Percentiles rank a stretch among this genome's conserved stretches.
phyloP scores from a whole-genome alignment of 2,329 filamentous ascomycete genomes.

The Cladosporium sp. region DNA sequence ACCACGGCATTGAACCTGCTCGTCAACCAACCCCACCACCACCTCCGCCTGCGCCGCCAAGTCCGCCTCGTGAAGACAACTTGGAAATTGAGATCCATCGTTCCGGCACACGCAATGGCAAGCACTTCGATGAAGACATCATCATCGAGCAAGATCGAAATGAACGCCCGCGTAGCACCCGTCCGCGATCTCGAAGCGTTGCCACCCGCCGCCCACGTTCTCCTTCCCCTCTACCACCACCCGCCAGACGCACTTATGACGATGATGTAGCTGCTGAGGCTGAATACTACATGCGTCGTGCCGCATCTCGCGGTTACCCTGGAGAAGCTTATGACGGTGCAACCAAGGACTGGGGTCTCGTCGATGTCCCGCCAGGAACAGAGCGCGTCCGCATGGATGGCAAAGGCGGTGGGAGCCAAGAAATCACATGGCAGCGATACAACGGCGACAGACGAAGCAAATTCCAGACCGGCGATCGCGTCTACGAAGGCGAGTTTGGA shows the following conservation, averaged over 20 bases:
- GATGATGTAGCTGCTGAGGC: constrained; percentile 52
- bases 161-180: constrained; percentile 29
- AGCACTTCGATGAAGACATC: constrained; percentile 61
- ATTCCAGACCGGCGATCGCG: constrained; percentile 65
- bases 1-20: constrained; percentile 60
- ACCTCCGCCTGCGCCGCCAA: constrained; percentile 37
- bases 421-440: constrained; percentile 75
- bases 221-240: constrained; percentile 16
- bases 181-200: constrained; percentile 32
- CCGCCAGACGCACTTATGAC: constrained; percentile 48
- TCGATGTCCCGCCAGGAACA: constrained; percentile 80
- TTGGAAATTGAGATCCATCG: constrained; percentile 56
- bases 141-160: constrained; percentile 51
- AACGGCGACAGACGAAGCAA: constrained; percentile 71
- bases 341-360: constrained; percentile 73
- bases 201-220: constrained; percentile 35
- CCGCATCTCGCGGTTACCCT: constrained; percentile 62
- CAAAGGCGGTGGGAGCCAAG: constrained; percentile 67
- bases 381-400: constrained; percentile 80
- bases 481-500: constrained; percentile 43
- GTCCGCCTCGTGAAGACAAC: constrained; percentile 51
- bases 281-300: constrained; percentile 64
- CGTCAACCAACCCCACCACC: constrained; percentile 42
- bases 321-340: constrained; percentile 72
- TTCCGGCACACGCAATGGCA: constrained; percentile 44